A percentile compares a stretch with the other conserved stretches of the same genome.
Evolutionary conservation across 495 filamentous ascomycete species (phyloP).

Genomic region (Daldinia bambusicola): DNA sequence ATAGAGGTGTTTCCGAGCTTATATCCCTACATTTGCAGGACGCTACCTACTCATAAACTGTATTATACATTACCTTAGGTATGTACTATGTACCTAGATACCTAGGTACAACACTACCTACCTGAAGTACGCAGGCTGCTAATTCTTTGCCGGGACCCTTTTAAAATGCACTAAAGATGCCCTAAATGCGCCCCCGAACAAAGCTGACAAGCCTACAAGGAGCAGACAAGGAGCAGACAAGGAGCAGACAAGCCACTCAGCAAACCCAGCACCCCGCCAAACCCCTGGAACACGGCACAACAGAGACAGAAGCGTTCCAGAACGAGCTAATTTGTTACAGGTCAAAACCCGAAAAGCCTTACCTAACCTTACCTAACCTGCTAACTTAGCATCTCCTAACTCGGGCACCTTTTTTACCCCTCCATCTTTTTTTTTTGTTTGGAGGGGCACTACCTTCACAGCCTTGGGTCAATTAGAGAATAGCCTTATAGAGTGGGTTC

Average conservation of each 20-base stretch:
- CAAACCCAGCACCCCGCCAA: slow-evolving; percentile 9
- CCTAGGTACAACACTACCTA: too few relatives aligned
- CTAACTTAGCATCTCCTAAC: too few relatives aligned
- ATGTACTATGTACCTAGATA: too few relatives aligned
- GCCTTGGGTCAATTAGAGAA: slow-evolving; percentile 30
- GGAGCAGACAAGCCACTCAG: slow-evolving; percentile 30
- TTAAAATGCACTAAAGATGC: too few relatives aligned
- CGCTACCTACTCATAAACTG: slow-evolving; percentile 25
- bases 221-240: too few relatives aligned
- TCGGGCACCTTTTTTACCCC: slow-evolving; percentile 3
- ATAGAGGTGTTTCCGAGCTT: slow-evolving; percentile 27
- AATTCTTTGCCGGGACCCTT: too few relatives aligned
- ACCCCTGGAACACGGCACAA: slow-evolving; percentile 24
- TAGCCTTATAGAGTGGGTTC: slow-evolving; percentile 37
- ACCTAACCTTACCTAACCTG: neutral
- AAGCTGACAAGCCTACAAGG: too few relatives aligned
- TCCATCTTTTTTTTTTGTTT: neutral
- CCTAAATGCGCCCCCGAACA: too few relatives aligned
- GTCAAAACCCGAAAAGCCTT: neutral
- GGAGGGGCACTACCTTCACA: slow-evolving; percentile 8
- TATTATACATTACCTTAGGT: too few relatives aligned
- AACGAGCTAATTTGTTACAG: slow-evolving; percentile 12
- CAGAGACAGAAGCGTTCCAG: slow-evolving; percentile 38
- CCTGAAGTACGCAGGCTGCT: too few relatives aligned
- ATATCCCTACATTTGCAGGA: slow-evolving; percentile 38